Conservation (phyloP, 371 early-diverging fungal species). For the Dinochytrium kinnereticum region DNA sequence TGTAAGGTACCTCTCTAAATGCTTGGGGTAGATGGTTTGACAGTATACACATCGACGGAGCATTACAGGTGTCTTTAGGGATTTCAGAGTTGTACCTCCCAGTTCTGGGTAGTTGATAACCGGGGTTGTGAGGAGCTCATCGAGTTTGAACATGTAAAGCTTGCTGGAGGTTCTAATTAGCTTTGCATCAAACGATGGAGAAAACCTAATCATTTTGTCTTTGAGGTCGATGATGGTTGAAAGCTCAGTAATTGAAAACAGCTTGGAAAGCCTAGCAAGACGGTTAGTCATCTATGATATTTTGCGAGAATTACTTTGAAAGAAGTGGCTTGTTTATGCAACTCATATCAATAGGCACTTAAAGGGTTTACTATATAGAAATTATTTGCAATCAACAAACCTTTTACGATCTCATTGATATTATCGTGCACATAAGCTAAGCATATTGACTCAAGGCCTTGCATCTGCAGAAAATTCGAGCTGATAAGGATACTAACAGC, state of each 20-base stretch:
- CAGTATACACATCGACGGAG: constrained; percentile 27
- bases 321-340: constrained; percentile 43
- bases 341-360: constrained; percentile 50
- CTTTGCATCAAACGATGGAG: not conserved
- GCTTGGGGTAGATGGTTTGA: constrained; percentile 14
- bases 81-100: not conserved
- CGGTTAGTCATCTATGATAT: not conserved
- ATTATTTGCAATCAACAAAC: constrained; percentile 19
- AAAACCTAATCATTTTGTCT: constrained; percentile 48
- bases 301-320: constrained; percentile 27
- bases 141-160: constrained; percentile 45
- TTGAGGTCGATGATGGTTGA: constrained; percentile 40
- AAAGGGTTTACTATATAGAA: not conserved
- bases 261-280: constrained; percentile 34
- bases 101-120: not conserved
- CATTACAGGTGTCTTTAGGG: not conserved
- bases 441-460: constrained; percentile 43
- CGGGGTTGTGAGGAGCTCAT: constrained; percentile 26
- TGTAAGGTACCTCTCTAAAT: not conserved
- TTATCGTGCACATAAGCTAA: constrained; percentile 48
- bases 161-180: constrained; percentile 31
- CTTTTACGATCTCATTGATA: constrained; percentile 47
- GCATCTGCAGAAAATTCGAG: constrained; percentile 56
- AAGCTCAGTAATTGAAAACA: constrained; percentile 42
- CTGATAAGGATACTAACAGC: constrained; percentile 52